phyloP scores from a whole-genome alignment of 208 protist species.

The Balamuthia mandrillaris region DNA sequence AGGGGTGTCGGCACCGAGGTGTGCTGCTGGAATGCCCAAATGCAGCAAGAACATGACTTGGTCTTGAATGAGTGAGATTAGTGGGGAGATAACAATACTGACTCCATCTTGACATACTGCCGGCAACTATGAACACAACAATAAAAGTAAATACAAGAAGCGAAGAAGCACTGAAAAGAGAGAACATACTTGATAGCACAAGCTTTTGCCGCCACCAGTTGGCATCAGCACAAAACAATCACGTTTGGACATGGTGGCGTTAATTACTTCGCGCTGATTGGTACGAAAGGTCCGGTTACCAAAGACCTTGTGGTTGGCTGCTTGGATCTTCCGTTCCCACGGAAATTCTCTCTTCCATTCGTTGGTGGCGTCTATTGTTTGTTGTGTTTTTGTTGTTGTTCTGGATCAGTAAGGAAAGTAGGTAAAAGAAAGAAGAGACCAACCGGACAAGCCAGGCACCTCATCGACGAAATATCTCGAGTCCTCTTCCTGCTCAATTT shows the following conservation, averaged over 20 bases:
- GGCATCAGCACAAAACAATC: constrained; percentile 89
- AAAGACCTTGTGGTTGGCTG: not conserved
- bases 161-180: no score
- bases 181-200: constrained; percentile 81
- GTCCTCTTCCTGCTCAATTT: no score
- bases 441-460: no score
- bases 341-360: not conserved
- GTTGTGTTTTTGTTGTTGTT: no score
- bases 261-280: constrained; percentile 90
- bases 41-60: constrained; percentile 64
- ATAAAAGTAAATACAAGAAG: no score
- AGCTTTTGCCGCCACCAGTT: constrained; percentile 78
- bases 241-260: constrained; percentile 81
- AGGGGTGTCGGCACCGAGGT: not conserved
- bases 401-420: no score
- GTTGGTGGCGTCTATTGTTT: no score
- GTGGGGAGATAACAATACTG: constrained; percentile 86
- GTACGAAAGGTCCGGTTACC: constrained; percentile 34
- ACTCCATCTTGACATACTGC: constrained; percentile 63
- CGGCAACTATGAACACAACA: no score
- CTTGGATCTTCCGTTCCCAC: constrained; percentile 13
- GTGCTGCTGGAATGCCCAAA: not conserved
- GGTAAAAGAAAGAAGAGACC: no score
- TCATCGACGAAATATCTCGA: no score
- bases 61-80: constrained; percentile 93